A percentile compares a stretch with the other conserved stretches of the same genome.
These are phyloP conservation scores for Tetrahymena malaccensis DNA, from an alignment of 73 alveolate genomes.

Conservation along the genomic window DNA sequence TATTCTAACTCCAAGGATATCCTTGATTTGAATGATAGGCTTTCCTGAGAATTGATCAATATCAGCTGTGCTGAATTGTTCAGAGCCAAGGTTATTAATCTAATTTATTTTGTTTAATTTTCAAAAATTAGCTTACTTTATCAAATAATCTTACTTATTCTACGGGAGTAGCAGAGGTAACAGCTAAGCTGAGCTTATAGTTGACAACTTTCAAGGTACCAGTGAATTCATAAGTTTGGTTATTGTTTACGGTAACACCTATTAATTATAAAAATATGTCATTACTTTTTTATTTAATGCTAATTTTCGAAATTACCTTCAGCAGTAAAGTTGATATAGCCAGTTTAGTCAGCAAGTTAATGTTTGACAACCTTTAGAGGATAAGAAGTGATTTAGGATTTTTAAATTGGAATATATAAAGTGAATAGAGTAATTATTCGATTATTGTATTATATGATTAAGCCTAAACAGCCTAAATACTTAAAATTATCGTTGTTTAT, in stretches of 20 bases:
- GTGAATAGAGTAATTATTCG: no score
- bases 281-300: background rate
- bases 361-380: background rate
- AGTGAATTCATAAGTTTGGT: background rate
- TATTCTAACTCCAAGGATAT: background rate
- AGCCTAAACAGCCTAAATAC: no score
- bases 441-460: no score
- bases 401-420: no score
- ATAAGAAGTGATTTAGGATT: background rate
- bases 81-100: background rate
- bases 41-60: background rate
- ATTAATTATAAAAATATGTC: background rate
- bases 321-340: background rate
- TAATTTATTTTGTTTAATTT: background rate
- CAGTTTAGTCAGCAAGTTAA: background rate
- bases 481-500: no score
- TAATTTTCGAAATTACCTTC: background rate
- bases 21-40: background rate
- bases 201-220: background rate
- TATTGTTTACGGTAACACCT: background rate
- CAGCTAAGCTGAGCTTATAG: background rate
- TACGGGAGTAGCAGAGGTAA: background rate
- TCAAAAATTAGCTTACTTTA: background rate
- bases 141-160: background rate
- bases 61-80: background rate